These are phyloP conservation scores for Candida lessepsii DNA, from an alignment of 805 yeast genomes.

Conservation along the genomic window DNA sequence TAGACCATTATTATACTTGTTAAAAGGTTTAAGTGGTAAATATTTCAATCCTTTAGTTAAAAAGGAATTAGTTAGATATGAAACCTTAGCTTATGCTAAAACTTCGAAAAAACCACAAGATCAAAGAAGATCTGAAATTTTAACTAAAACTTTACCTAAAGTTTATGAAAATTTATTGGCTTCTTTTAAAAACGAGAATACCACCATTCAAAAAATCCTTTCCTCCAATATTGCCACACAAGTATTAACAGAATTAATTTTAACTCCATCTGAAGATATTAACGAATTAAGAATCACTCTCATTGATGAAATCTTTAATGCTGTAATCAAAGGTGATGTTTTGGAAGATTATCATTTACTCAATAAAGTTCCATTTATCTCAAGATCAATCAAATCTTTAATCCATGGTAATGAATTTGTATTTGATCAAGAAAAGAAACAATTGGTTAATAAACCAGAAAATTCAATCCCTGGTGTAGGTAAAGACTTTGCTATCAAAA, in stretches of 20 bases:
- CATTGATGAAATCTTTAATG: conserved; percentile 54
- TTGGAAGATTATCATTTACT: conserved; percentile 65
- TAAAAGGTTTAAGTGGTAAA: conserved; percentile 76
- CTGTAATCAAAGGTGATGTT: conserved; percentile 62
- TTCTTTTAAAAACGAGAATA: conserved; percentile 20
- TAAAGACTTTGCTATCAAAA: conserved; percentile 54
- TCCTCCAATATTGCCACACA: conserved; percentile 81
- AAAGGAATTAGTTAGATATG: conserved; percentile 59
- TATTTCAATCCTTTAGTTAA: conserved; percentile 72
- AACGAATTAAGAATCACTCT: conserved; percentile 47
- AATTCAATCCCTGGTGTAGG: conserved; percentile 50
- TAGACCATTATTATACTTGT: conserved; percentile 81
- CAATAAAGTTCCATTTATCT: conserved; percentile 63
- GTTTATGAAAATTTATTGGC: conserved; percentile 54
- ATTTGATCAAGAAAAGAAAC: conserved; percentile 46
- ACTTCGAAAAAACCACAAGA: conserved; percentile 86
- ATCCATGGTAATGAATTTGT: conserved; percentile 88
- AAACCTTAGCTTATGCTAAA: conserved; percentile 51
- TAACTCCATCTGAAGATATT: conserved; percentile 37
- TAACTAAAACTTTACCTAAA: conserved; percentile 61
- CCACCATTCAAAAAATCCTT: conserved; percentile 50
- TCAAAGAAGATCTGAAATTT: conserved; percentile 69
- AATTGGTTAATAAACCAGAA: conserved; percentile 43
- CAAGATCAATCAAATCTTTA: conserved; percentile 70
- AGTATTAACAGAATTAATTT: conserved; percentile 70